phyloP scores from a whole-genome alignment of 345 rosid genomes.

The Eucalyptus urophylla region DNA sequence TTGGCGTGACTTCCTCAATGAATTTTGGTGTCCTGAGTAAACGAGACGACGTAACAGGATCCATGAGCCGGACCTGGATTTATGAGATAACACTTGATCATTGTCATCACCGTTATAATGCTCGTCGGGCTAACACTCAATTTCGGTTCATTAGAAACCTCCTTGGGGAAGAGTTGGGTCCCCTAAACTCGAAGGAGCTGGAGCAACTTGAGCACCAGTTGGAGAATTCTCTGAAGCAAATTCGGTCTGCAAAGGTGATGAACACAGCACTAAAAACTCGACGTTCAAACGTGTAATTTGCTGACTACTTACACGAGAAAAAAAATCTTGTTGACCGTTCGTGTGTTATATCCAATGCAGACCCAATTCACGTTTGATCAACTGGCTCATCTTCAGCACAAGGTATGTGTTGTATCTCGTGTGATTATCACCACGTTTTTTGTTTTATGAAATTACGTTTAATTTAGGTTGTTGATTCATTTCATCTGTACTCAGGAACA shows the following conservation, averaged over 20 bases:
- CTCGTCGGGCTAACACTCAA: neutral
- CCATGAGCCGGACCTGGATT: neutral
- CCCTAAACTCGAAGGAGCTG: constrained; percentile 50
- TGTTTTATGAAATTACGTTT: neutral
- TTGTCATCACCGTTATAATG: neutral
- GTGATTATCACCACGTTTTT: neutral
- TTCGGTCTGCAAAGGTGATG: constrained; percentile 64
- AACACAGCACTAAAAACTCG: neutral
- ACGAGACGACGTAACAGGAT: neutral
- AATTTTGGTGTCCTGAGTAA: neutral
- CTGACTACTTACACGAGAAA: neutral
- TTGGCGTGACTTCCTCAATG: neutral
- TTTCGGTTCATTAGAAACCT: constrained; percentile 37
- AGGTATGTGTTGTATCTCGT: constrained; percentile 9
- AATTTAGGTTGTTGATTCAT: neutral
- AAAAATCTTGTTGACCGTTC: neutral
- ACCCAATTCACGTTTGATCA: constrained; percentile 33
- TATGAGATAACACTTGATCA: neutral
- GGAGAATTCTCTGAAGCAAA: constrained; percentile 61
- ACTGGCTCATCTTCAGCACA: constrained; percentile 34
- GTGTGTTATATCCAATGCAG: constrained; percentile 10
- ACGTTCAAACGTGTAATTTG: neutral
- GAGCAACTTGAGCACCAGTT: constrained; percentile 77
- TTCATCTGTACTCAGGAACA: constrained; percentile 20
- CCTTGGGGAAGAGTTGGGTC: constrained; percentile 75